Percentiles rank a stretch among this genome's conserved stretches.
Evolutionary conservation across 176 grass and related monocot species (phyloP).

Genomic region (Oryza meyeriana): DNA sequence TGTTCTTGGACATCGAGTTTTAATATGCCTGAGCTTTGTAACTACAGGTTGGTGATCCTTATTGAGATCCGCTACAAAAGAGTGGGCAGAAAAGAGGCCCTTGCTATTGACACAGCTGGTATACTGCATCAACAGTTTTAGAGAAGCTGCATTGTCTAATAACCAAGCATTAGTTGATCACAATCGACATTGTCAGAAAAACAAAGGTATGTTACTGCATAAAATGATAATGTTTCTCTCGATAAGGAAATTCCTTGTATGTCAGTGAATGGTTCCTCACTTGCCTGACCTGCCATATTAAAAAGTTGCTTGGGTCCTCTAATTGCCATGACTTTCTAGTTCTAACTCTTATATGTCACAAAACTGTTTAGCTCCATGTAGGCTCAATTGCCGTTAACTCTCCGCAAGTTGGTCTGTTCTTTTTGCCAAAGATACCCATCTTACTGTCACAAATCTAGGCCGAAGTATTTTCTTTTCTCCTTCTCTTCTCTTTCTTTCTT

Average conservation of each 20-base stretch:
- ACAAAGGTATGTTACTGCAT: constrained; percentile 53
- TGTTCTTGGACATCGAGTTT: background rate
- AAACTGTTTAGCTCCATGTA: background rate
- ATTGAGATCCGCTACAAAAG: constrained; percentile 64
- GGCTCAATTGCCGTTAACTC: background rate
- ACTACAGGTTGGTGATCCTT: constrained; percentile 63
- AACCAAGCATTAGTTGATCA: constrained; percentile 83
- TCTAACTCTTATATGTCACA: background rate
- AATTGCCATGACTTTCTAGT: background rate
- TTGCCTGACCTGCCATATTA: background rate
- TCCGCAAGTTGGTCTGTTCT: background rate
- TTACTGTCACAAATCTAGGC: background rate
- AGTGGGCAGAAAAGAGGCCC: constrained; percentile 51
- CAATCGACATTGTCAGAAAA: constrained; percentile 84
- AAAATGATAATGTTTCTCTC: background rate
- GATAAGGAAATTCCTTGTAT: background rate
- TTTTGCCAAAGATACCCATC: background rate
- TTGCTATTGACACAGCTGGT: constrained; percentile 41
- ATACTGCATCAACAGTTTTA: constrained; percentile 80
- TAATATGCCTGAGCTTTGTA: background rate
- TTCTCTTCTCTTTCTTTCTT: background rate
- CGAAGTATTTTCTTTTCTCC: background rate
- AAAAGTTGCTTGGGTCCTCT: background rate
- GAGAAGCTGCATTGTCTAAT: constrained; percentile 66
- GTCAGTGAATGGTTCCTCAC: background rate